phyloP scores from a whole-genome alignment of 108 stramenopile genomes.

The Aurantiochytrium sp. region DNA sequence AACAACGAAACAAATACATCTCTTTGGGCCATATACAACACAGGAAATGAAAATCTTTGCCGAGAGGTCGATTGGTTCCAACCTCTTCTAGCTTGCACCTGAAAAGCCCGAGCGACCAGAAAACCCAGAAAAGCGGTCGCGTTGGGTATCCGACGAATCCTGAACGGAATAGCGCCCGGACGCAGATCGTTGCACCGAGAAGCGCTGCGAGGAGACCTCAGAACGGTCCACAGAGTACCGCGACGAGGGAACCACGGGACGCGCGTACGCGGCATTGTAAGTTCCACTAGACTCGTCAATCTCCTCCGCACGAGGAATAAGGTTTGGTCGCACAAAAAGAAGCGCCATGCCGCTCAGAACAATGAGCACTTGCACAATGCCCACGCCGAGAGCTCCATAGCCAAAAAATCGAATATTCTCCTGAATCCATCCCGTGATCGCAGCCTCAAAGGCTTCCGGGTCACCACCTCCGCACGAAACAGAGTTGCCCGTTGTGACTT shows the following conservation, averaged over 20 bases:
- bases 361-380: not conserved
- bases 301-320: not conserved
- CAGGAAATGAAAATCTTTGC: no score
- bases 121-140: no score
- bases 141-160: not conserved
- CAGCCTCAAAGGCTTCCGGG: not conserved
- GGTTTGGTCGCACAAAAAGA: not conserved
- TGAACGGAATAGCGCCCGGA: not conserved
- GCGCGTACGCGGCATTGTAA: not conserved
- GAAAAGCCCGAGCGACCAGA: no score
- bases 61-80: no score
- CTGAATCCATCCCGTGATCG: not conserved
- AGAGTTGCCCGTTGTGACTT: not conserved
- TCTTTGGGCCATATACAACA: not conserved
- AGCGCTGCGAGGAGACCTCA: not conserved
- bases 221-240: not conserved
- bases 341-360: not conserved
- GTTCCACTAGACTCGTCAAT: not conserved
- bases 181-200: not conserved
- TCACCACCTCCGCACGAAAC: not conserved
- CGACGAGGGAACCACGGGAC: not conserved
- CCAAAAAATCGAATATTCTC: not conserved
- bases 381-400: constrained; percentile 3
- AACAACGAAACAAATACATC: not conserved
- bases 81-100: no score